Base-by-base conservation (phyloP, 345 rosid species). In the Camelina laxa region DNA sequence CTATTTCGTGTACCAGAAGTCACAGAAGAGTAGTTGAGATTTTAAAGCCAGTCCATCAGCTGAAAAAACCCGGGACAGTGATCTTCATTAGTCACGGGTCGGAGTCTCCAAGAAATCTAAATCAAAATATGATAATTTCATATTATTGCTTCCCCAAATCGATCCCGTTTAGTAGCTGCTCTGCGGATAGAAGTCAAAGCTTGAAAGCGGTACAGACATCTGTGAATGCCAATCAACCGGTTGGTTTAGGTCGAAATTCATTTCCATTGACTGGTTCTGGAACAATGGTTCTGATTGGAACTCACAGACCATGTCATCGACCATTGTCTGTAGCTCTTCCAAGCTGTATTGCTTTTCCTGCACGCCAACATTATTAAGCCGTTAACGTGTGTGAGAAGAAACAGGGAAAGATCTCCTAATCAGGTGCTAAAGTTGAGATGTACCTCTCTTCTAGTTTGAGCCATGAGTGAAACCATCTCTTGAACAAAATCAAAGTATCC, bases 401-500 rank as follows among this genome's bases (percentile, higher is more conserved):
- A 47, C 22, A 35, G 16, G 9, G 0, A 17, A 15, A 42, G 5
- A 16, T 3, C 15, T 2, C 7, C 9, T 0, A 14, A 42, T 0
- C 4, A 2, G 8, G 15, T 19, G 2, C n/a, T 30, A 4, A 4
- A 7, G n/a, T 2, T 1, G 17, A 69, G 13, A 9, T 65, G 48
- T 71, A 90, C 96, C 93, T 95, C 96, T 95, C 50, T 60, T 13
- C 69, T 66, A n/a, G 81, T 78, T 49, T 87, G 47, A 83, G 87
- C 81, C 97, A 90, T 90, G 85, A 95, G 86, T 2, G 93, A 82
- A 22, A 87, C 57, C 97, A 95, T 89, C 84, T 95, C 99, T 75
- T 89, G 85, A 88, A 87, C 84, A 54, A 95, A 95, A 48, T 82
- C 97, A 44, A 85, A 84, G 44, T 90, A 92, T 11, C 84, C 97